Evolutionary conservation across 805 yeast genomes (phyloP), one percentile per base, ranked within the genome.

Genomic region (Brettanomyces naardenensis): DNA sequence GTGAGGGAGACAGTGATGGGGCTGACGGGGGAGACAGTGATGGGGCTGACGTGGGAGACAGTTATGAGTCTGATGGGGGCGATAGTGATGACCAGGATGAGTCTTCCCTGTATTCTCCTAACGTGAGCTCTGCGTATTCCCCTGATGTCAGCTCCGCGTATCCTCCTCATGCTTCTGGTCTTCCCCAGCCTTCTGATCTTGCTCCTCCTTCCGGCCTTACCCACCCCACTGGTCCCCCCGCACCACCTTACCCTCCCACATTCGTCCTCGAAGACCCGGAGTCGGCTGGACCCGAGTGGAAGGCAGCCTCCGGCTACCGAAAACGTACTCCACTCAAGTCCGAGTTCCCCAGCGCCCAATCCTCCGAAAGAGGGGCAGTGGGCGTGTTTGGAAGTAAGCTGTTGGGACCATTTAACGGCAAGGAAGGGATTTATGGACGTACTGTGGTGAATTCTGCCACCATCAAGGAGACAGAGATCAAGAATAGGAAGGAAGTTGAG

Each of bases 241-340:
- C n/a, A n/a, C n/a, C n/a, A n/a, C n/a, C n/a, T n/a, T n/a, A n/a
- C n/a, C n/a, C n/a, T n/a, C n/a, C n/a, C n/a, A n/a, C n/a, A 31
- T 72, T 40, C 33, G 43, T 31, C 45, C 66, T 43, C 66, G 60
- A 73, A 46, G 48, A 68, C 2, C 65, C 71, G 0, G 51, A 54
- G 5, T 75, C 69, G 31, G 50, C 56, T 6, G 73, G 73, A 1
- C 79, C 78, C 1, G 52, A 56, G 3, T 77, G 81, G 81, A 56
- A 57, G 32, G 56, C 56, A 21, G 71, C 79, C 35, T 43, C 60
- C 19, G 62, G 62, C n/a, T 73, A 59, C 44, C 66, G 75, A 46
- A 52, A 54, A 14, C 59, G 67, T 38, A 46, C 67, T 0, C 81
- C 82, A 1, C 52, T 62, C 35, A 49, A 67, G 4, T 59, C 65